Evolutionary conservation across 306 rosid species (phyloP).

Genomic region (Lithocarpus polystachyus): DNA sequence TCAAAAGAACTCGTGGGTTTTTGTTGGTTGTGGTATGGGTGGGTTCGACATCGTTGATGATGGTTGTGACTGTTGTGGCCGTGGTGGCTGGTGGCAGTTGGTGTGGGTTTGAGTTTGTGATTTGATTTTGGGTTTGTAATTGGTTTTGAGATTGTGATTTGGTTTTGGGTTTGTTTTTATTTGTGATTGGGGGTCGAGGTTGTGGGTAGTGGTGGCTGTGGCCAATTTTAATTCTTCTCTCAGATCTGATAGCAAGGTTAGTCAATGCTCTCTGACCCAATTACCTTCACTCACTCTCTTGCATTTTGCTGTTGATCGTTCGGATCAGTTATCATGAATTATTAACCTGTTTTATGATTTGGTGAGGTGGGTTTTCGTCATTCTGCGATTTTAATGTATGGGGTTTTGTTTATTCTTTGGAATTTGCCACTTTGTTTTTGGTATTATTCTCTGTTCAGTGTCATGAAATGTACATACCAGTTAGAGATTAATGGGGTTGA

Average conservation of each 20-base stretch:
- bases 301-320: neutral
- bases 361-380: slow-evolving; percentile 8
- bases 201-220: too few relatives aligned
- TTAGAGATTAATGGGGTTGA: neutral
- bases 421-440: neutral
- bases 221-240: neutral
- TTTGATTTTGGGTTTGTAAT: too few relatives aligned
- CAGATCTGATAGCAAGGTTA: slow-evolving; percentile 33
- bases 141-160: too few relatives aligned
- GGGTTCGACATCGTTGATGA: too few relatives aligned
- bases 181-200: too few relatives aligned
- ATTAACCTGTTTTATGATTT: neutral
- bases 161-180: too few relatives aligned
- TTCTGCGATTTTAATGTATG: neutral
- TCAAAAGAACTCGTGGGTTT: too few relatives aligned
- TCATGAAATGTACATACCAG: neutral
- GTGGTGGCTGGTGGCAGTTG: too few relatives aligned
- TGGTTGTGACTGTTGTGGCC: too few relatives aligned
- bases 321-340: neutral
- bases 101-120: too few relatives aligned
- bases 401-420: neutral
- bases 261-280: neutral
- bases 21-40: too few relatives aligned
- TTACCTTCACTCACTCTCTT: neutral
- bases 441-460: neutral